Conservation (phyloP, 2,329 filamentous ascomycete genomes). For the Pestalotiopsis fici region DNA sequence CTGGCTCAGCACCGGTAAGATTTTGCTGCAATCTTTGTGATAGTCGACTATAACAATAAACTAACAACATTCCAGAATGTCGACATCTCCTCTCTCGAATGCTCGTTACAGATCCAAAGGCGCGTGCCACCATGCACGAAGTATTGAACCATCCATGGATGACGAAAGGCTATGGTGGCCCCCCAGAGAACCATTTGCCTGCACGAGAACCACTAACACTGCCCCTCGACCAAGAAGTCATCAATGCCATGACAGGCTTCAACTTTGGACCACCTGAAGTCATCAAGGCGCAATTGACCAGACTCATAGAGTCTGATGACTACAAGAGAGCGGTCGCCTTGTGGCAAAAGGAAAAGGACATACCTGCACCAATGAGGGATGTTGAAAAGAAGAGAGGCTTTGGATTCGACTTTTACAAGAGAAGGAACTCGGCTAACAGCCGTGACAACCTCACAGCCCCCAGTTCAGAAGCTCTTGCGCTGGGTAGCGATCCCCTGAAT, state of each 20-base stretch:
- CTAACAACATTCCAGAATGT: slow-evolving; percentile 69
- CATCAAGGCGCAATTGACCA: slow-evolving; percentile 79
- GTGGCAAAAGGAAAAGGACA: slow-evolving; percentile 67
- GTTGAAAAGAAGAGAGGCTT: slow-evolving; percentile 86
- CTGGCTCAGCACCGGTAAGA: slow-evolving; percentile 85
- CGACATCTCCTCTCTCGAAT: slow-evolving; percentile 90
- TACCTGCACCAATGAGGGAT: slow-evolving; percentile 57
- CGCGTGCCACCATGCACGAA: slow-evolving; percentile 83
- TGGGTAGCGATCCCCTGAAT: slow-evolving; percentile 86
- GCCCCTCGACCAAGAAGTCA: slow-evolving; percentile 79
- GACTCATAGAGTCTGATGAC: slow-evolving; percentile 89
- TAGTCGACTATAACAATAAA: slow-evolving; percentile 4
- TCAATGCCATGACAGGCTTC: slow-evolving; percentile 95
- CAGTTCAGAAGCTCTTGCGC: slow-evolving; percentile 82
- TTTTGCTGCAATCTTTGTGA: not conserved
- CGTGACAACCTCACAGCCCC: slow-evolving; percentile 81
- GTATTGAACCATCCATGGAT: slow-evolving; percentile 97
- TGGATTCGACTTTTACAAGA: slow-evolving; percentile 94
- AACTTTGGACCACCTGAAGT: slow-evolving; percentile 89
- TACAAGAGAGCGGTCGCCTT: slow-evolving; percentile 83
- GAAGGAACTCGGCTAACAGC: slow-evolving; percentile 85
- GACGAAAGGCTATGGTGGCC: slow-evolving; percentile 82
- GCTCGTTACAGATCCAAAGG: slow-evolving; percentile 90
- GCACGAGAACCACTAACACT: slow-evolving; percentile 80
- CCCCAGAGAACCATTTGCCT: slow-evolving; percentile 89